These are phyloP conservation scores for Starmerella gropengiesseri DNA, from an alignment of 805 yeast genomes.

Conservation along the genomic window DNA sequence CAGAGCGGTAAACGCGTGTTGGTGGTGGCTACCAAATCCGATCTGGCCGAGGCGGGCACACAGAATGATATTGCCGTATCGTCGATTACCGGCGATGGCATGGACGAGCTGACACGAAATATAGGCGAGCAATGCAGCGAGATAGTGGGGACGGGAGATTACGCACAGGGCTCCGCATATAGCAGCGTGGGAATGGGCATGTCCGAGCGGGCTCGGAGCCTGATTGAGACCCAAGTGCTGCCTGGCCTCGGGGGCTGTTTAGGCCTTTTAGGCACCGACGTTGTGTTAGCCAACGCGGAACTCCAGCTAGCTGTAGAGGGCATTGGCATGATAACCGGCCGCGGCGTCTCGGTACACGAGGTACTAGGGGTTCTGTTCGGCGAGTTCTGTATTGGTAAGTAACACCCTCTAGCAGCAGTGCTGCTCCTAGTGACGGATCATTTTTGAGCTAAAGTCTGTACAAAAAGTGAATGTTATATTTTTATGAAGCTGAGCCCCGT, in stretches of 20 bases:
- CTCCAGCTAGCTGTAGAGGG: slow-evolving; percentile 68
- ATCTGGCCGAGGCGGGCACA: slow-evolving; percentile 18
- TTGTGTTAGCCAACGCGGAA: slow-evolving; percentile 71
- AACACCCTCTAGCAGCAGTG: slow-evolving; percentile 13
- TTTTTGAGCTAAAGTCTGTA: background rate
- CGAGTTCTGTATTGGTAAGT: slow-evolving; percentile 89
- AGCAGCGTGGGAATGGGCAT: slow-evolving; percentile 51
- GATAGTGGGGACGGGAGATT: slow-evolving; percentile 36
- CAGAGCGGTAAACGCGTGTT: slow-evolving; percentile 23
- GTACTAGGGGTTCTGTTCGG: slow-evolving; percentile 84
- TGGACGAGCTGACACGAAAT: slow-evolving; percentile 35
- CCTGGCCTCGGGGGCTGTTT: slow-evolving; percentile 47
- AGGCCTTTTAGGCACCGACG: slow-evolving; percentile 38
- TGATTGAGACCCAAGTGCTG: slow-evolving; percentile 63
- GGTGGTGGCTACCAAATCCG: slow-evolving; percentile 29
- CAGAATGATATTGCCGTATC: no score
- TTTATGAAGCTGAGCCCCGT: slow-evolving; percentile 25
- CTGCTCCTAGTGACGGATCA: background rate
- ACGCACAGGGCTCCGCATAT: background rate
- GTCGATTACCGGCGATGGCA: slow-evolving; percentile 49
- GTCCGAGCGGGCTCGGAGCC: slow-evolving; percentile 65
- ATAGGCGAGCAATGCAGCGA: slow-evolving; percentile 40
- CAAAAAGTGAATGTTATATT: slow-evolving; percentile 1
- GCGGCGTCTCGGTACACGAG: slow-evolving; percentile 79
- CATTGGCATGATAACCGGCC: slow-evolving; percentile 86